Percentiles rank a stretch among this genome's conserved stretches.
phyloP scores from a whole-genome alignment of 768 basidiomycete genomes.

The Russula dissimulans region DNA sequence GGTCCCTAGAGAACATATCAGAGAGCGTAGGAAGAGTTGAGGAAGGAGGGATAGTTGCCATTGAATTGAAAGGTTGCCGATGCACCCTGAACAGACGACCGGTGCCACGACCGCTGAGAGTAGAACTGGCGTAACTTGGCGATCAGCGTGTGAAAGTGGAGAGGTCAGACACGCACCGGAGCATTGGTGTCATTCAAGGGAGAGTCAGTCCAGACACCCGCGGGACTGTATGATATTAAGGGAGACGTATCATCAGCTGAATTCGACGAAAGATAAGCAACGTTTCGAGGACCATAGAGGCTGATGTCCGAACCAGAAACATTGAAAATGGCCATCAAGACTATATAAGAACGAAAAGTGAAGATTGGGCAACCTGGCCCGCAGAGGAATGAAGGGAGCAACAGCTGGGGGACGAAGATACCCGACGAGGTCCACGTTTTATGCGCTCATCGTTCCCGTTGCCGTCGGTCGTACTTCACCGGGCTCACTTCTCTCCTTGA shows the following conservation, averaged over 20 bases:
- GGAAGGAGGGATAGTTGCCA: constrained; percentile 23
- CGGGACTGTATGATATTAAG: constrained; percentile 41
- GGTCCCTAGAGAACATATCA: constrained; percentile 24
- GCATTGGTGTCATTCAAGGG: constrained; percentile 33
- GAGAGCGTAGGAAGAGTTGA: not conserved
- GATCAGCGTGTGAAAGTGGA: not conserved
- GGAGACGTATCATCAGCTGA: constrained; percentile 51
- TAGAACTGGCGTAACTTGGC: constrained; percentile 30
- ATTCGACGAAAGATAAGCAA: not conserved
- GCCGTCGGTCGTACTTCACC: too few species aligned
- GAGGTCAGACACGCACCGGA: constrained; percentile 21
- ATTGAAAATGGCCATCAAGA: constrained; percentile 43
- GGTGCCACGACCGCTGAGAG: constrained; percentile 37
- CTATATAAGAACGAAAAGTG: constrained; percentile 17
- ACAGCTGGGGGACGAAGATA: not conserved
- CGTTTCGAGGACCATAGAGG: not conserved
- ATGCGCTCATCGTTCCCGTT: too few species aligned
- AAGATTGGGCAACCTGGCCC: not conserved
- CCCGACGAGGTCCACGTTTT: not conserved
- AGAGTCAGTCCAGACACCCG: constrained; percentile 42
- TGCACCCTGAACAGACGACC: constrained; percentile 36
- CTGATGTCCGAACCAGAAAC: constrained; percentile 30
- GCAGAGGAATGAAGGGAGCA: not conserved
- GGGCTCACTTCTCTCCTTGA: too few species aligned
- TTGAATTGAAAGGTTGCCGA: constrained; percentile 42